These are phyloP conservation scores for Hyaloscypha finlandica DNA, from an alignment of 495 filamentous ascomycete genomes.

Conservation along the genomic window DNA sequence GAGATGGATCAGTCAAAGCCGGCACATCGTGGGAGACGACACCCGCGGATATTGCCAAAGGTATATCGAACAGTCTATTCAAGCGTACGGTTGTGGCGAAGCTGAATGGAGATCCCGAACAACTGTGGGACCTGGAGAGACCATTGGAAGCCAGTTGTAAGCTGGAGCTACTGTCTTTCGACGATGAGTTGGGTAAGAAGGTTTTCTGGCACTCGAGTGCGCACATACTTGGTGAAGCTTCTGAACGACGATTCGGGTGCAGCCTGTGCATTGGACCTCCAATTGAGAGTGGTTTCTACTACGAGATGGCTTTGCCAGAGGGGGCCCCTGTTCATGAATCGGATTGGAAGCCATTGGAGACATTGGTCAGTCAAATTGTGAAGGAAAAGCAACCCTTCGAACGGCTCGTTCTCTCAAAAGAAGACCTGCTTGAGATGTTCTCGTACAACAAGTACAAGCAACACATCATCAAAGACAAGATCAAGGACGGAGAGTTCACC, in stretches of 20 bases:
- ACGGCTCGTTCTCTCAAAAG: slow-evolving; percentile 82
- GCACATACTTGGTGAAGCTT: slow-evolving; percentile 91
- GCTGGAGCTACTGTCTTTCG: slow-evolving; percentile 80
- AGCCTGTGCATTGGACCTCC: slow-evolving; percentile 92
- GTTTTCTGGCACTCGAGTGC: slow-evolving; percentile 95
- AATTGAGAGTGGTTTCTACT: slow-evolving; percentile 93
- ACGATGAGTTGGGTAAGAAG: slow-evolving; percentile 76
- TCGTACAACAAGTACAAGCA: slow-evolving; percentile 94
- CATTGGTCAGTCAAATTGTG: slow-evolving; percentile 71
- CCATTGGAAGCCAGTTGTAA: slow-evolving; percentile 81
- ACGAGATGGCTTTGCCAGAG: slow-evolving; percentile 88
- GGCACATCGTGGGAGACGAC: slow-evolving; percentile 75
- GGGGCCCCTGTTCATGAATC: slow-evolving; percentile 68
- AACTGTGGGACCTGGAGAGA: slow-evolving; percentile 89
- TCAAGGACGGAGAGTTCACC: slow-evolving; percentile 81
- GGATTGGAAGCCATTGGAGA: slow-evolving; percentile 83
- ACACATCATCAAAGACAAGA: slow-evolving; percentile 91
- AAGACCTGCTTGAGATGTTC: slow-evolving; percentile 94
- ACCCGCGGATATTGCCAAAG: slow-evolving; percentile 63
- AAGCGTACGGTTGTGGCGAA: slow-evolving; percentile 80
- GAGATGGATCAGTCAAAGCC: slow-evolving; percentile 58
- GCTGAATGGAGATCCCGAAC: slow-evolving; percentile 64
- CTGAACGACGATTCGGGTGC: slow-evolving; percentile 85
- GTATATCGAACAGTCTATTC: slow-evolving; percentile 68
- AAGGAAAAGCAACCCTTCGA: slow-evolving; percentile 98